Conservation (phyloP, 2,329 filamentous ascomycete species). For the Colletotrichum sublineola region DNA sequence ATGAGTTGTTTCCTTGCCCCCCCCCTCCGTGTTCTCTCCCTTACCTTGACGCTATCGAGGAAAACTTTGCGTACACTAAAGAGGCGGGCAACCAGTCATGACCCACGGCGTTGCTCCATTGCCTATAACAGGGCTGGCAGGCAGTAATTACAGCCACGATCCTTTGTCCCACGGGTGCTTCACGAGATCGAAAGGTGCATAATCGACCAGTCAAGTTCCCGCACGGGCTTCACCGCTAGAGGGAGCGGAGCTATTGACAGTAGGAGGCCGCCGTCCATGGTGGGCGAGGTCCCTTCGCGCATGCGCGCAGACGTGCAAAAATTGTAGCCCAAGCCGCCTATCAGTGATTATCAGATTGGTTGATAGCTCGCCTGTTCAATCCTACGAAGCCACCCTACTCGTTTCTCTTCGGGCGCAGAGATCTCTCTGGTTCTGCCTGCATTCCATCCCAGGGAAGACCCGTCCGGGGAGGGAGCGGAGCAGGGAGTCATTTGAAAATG, state of each 20-base stretch:
- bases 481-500: neutral
- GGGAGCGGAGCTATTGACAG: neutral
- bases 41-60: neutral
- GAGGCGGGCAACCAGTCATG: conserved; percentile 26
- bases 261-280: conserved; percentile 13
- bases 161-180: neutral
- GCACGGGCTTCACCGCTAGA: conserved; percentile 23
- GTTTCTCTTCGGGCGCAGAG: neutral
- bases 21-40: conserved; percentile 16
- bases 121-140: conserved; percentile 6
- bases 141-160: neutral
- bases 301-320: neutral
- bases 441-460: conserved; percentile 12
- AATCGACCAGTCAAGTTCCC: neutral
- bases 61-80: conserved; percentile 3
- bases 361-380: conserved; percentile 1
- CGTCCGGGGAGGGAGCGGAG: neutral
- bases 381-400: neutral
- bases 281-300: conserved; percentile 1
- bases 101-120: conserved; percentile 25
- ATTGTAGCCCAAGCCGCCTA: conserved; percentile 7
- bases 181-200: neutral
- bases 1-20: neutral
- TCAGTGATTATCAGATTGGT: conserved; percentile 8
- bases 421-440: conserved; percentile 1